Base-by-base conservation (phyloP, 495 filamentous ascomycete genomes). In the Xeromyces bisporus region DNA sequence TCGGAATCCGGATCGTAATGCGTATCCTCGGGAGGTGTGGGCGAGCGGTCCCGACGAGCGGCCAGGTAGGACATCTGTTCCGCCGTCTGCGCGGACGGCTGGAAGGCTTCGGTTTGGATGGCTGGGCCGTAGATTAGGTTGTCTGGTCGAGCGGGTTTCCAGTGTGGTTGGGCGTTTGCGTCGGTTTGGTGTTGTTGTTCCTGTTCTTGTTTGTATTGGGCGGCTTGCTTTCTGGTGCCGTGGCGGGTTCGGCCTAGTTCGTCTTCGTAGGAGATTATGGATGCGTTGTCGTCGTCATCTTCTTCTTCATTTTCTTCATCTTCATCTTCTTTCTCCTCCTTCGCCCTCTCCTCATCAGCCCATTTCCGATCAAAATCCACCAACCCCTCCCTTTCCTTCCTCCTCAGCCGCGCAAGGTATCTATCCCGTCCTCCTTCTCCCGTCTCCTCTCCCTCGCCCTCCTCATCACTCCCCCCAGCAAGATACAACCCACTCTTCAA, bases 331-430 rank as follows among this genome's bases (percentile, higher is more conserved):
- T 44, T 43, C 1, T 52, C 58, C 9, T 58, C 54, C 8, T 48
- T 51, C 9, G 35, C 46, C 9, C 48, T 44, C 8, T 72, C 48
- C 23, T 54, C 49, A 41, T 91, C 81, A 0, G 75, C 82, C 83
- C 87, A 93, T 53, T 96, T 97, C 26, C 73, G 62, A 53, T 94
- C 86, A 46, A 96, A 97, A 58, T 97, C 89, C 0, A 97, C 75
- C 13, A 87, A 55, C 6, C 53, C 69, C 43, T 66, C 68, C 30
- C 55, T 52, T 32, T 63, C 59, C 35, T 48, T 54, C 32, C 57
- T 43, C 6, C 57, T 39, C 13, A 63, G 28, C 12, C 54, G 38
- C 2, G 43, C 31, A 2, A 56, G 18, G 33, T 58, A 54, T 23
- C 41, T 38, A 6, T 56, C 53, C 15, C 28, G 21, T 6, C 32